These are phyloP conservation scores for Moniliella sp. DNA, from an alignment of 1,284 basidiomycete species.

Conservation along the genomic window DNA sequence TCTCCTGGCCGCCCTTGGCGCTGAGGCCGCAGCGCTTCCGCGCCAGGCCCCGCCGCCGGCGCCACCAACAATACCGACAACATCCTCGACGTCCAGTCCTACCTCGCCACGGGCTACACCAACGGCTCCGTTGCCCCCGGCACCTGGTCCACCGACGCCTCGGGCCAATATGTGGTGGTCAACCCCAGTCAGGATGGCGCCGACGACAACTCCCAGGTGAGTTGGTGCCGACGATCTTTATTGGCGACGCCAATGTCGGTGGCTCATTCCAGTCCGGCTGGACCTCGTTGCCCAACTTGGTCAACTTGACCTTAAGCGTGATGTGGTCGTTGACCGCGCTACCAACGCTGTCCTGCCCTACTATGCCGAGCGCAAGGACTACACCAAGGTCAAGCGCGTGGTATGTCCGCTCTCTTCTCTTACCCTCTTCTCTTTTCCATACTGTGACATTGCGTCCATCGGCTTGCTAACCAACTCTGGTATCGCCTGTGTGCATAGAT, in stretches of 20 bases:
- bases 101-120: conserved; percentile 7
- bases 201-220: conserved; percentile 17
- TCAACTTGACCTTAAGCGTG: conserved; percentile 20
- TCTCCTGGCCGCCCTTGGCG: too few species aligned
- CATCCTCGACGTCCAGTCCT: conserved; percentile 4
- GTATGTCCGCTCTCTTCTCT: conserved; percentile 12
- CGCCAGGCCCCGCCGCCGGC: too few species aligned
- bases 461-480: too few species aligned
- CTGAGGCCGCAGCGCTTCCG: too few species aligned
- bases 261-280: conserved; percentile 14
- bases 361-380: conserved; percentile 10
- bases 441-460: too few species aligned
- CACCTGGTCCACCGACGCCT: conserved; percentile 10
- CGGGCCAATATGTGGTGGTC: conserved; percentile 18
- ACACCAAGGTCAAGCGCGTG: conserved; percentile 14
- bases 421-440: too few species aligned
- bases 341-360: conserved; percentile 13
- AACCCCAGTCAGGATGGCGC: conserved; percentile 8
- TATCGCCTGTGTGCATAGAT: too few species aligned
- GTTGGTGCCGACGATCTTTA: conserved; percentile 19
- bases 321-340: conserved; percentile 8
- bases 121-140: conserved; percentile 17
- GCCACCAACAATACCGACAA: conserved; percentile 1
- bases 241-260: conserved; percentile 15
- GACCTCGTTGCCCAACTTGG: conserved; percentile 17